Conservation (phyloP, 805 yeast genomes). For the Wickerhamomyces chaumierensis region DNA sequence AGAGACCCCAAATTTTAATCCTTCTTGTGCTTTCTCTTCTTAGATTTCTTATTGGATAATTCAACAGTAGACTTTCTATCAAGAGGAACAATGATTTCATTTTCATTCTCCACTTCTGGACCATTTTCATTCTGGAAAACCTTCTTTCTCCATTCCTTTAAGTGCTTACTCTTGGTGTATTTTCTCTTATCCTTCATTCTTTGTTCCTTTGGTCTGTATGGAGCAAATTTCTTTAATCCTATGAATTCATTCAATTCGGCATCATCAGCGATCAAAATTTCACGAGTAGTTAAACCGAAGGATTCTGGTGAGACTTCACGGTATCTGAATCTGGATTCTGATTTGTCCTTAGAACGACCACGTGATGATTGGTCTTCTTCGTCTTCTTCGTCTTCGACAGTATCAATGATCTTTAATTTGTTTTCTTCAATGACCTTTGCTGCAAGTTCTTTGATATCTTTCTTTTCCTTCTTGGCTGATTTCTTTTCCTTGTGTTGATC, state of each 20-base stretch:
- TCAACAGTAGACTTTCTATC: constrained; percentile 3
- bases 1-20: too few relatives aligned
- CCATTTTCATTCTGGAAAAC: constrained; percentile 60
- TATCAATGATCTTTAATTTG: constrained; percentile 52
- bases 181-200: constrained; percentile 72
- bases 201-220: constrained; percentile 71
- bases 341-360: constrained; percentile 38
- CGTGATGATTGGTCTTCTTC: neutral
- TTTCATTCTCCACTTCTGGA: constrained; percentile 16
- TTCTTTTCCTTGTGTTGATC: constrained; percentile 47
- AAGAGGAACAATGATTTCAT: constrained; percentile 17
- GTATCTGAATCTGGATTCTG: constrained; percentile 54
- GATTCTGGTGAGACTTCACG: constrained; percentile 93
- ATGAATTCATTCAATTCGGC: constrained; percentile 71
- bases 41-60: neutral
- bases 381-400: constrained; percentile 49
- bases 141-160: constrained; percentile 83
- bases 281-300: constrained; percentile 76
- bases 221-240: constrained; percentile 87
- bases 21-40: constrained; percentile 5
- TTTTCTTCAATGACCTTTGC: constrained; percentile 71
- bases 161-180: constrained; percentile 68
- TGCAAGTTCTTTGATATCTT: constrained; percentile 53
- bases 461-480: constrained; percentile 49
- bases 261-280: constrained; percentile 86